A percentile compares a stretch with the other conserved stretches of the same genome.
Conservation (phyloP, 331 rosid species). For the Rosa hybrid region DNA sequence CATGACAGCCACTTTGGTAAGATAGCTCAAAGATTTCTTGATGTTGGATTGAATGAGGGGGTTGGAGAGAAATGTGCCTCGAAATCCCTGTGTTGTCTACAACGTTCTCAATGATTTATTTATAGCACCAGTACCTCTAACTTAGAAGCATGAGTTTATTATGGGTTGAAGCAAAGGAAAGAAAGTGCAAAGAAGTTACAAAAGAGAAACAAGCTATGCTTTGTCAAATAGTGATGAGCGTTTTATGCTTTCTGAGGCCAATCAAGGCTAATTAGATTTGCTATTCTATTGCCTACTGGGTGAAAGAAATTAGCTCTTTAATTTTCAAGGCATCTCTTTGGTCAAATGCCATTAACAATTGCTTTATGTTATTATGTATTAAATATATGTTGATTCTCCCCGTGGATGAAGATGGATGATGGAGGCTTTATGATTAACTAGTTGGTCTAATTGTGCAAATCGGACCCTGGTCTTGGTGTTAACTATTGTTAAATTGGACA, state of each 20-base stretch:
- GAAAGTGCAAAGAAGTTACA: slow-evolving; percentile 23
- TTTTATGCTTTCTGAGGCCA: neutral
- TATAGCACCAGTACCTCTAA: slow-evolving; percentile 20
- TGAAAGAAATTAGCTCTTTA: neutral
- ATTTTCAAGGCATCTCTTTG: slow-evolving; percentile 3
- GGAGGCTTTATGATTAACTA: slow-evolving; percentile 11
- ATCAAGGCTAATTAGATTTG: neutral
- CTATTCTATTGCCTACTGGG: slow-evolving; percentile 24
- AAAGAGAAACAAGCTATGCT: neutral
- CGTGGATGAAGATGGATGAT: slow-evolving; percentile 16
- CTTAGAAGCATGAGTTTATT: slow-evolving; percentile 28
- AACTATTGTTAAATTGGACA: neutral
- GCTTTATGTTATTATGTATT: neutral
- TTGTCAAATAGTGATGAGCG: neutral
- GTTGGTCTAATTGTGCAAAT: neutral
- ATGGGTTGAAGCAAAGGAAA: slow-evolving; percentile 23
- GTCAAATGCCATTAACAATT: neutral
- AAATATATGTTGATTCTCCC: slow-evolving; percentile 15
- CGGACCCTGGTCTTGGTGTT: neutral
- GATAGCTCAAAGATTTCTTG: neutral
- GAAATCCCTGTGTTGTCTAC: slow-evolving; percentile 18
- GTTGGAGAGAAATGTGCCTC: neutral
- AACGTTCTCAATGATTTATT: neutral
- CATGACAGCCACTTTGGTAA: slow-evolving; percentile 28
- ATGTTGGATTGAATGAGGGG: neutral